Base-by-base conservation (phyloP, 2,329 filamentous ascomycete species). In the Neonectria hederae region DNA sequence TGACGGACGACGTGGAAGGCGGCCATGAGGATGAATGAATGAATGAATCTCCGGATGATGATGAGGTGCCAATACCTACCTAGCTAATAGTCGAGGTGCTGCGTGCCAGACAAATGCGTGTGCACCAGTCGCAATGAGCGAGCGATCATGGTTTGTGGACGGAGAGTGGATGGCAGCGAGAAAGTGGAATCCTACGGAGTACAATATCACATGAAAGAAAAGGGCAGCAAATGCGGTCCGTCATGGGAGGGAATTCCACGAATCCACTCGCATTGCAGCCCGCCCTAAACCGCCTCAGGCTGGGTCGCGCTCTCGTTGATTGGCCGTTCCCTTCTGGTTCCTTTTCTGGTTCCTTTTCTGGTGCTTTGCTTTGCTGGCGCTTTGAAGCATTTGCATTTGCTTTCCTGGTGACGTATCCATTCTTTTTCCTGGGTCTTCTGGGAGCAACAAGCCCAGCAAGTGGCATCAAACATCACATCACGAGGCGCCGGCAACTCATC, bases 191-290 rank as follows among this genome's bases (percentile, higher is more conserved):
- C 38, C n/a, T n/a, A n/a, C n/a, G n/a, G n/a, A 40, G 38, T 10
- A 1, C 32, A 19, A 59, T 38, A 63, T 63, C 61, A 63, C 61
- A 63, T 63, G 61, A 59, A 59, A 63, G 42, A 59, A 49, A 38
- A 24, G 40, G 19, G 35, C 21, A 28, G 55, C 51, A 26, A 40
- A 35, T 14, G 19, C 38, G 21, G 40, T 45, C 38, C 38, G n/a
- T 40, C 38, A 19, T 40, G 38, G 38, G 38, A 40, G 38, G 38
- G 38, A 40, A 40, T 57, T 57, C 43, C 54, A 58, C 60, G 54
- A 56, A 58, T 53, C 54, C 35, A 26, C 49, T 62, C 46, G 45
- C 59, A 57, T 62, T 56, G 54, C 59, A 62, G 38, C 32, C 54
- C 46, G 53, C 59, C 32, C 30, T 57, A 57, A 30, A 62, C 52